These are phyloP conservation scores for Oemleria cerasiformis DNA, from an alignment of 306 rosid genomes.

Conservation along the genomic window DNA sequence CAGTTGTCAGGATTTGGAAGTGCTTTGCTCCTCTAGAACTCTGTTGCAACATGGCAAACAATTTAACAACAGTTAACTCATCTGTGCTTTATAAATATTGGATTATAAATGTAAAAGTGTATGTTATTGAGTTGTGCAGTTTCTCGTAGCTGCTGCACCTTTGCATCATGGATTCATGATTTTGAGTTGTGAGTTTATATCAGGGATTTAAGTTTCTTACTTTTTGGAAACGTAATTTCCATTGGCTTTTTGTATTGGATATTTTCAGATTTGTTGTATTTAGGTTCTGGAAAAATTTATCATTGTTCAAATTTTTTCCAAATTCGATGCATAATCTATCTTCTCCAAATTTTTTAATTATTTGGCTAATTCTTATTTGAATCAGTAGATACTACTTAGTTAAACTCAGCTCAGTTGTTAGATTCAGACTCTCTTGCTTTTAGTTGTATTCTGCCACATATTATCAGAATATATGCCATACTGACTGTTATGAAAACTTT, in stretches of 20 bases:
- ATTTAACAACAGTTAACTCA: not conserved
- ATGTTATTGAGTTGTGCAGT: slow-evolving; percentile 5
- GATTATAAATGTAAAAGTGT: slow-evolving; percentile 4
- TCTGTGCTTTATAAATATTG: slow-evolving; percentile 8
- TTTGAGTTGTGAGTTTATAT: slow-evolving; percentile 7
- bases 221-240: not conserved
- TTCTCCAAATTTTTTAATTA: not conserved
- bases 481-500: not conserved
- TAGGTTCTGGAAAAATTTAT: slow-evolving; percentile 4
- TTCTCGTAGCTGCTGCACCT: slow-evolving; percentile 7
- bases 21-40: slow-evolving; percentile 6
- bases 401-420: not conserved
- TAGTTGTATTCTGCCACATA: not conserved
- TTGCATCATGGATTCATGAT: slow-evolving; percentile 6
- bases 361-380: not conserved
- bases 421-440: not conserved
- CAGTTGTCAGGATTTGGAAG: slow-evolving; percentile 5
- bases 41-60: slow-evolving; percentile 6
- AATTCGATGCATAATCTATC: not conserved
- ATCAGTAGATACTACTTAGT: not conserved
- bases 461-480: not conserved
- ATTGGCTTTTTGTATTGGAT: not conserved
- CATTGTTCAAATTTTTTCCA: not conserved
- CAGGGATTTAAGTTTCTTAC: not conserved
- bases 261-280: not conserved